phyloP scores from a whole-genome alignment of 768 basidiomycete genomes.

The Termitomyces sp. region DNA sequence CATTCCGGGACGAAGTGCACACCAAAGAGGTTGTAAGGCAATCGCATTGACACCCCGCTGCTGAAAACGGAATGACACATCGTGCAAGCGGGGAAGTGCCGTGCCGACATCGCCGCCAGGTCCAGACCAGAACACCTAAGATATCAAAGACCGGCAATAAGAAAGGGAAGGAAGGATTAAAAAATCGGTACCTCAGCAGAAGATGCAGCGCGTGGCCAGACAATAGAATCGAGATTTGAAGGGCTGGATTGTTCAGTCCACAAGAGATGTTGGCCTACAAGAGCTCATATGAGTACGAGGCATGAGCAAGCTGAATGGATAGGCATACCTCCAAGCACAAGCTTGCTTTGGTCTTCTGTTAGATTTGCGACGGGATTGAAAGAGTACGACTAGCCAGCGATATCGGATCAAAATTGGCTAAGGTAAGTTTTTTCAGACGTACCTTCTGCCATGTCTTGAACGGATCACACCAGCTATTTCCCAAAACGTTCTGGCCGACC shows the following conservation, averaged over 20 bases:
- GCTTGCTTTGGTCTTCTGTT: slow-evolving; percentile 37
- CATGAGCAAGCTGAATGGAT: background rate
- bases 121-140: slow-evolving; percentile 68
- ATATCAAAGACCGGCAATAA: background rate
- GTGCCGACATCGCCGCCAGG: slow-evolving; percentile 34
- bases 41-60: slow-evolving; percentile 57
- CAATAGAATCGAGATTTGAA: slow-evolving; percentile 56
- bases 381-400: slow-evolving; percentile 41
- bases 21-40: slow-evolving; percentile 67
- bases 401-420: background rate
- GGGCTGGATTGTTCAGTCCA: slow-evolving; percentile 74
- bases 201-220: slow-evolving; percentile 70
- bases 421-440: background rate
- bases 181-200: slow-evolving; percentile 46
- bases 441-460: slow-evolving; percentile 81
- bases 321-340: slow-evolving; percentile 61
- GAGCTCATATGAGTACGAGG: background rate
- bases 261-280: slow-evolving; percentile 53
- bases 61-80: slow-evolving; percentile 53
- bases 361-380: slow-evolving; percentile 69
- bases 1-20: slow-evolving; percentile 49
- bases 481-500: slow-evolving; percentile 42
- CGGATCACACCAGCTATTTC: slow-evolving; percentile 71
- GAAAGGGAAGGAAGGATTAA: background rate
- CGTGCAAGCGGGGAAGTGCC: slow-evolving; percentile 67